Evolutionary conservation across 108 stramenopile genomes (phyloP), one percentile per base, ranked within the genome.

Genomic region (Mediolabrus comicus): DNA sequence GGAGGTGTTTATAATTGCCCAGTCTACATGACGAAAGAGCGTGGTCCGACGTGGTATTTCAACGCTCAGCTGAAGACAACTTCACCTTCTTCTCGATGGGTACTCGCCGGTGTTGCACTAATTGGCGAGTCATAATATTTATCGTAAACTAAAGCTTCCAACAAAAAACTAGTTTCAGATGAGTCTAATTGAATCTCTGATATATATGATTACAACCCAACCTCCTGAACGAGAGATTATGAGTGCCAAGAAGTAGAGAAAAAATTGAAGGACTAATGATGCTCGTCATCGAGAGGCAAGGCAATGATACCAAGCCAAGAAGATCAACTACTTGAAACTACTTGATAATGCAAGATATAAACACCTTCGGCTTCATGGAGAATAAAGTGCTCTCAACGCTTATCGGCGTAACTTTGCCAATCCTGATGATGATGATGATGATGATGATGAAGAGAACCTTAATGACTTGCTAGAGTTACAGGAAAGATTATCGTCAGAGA

Each of bases 21-120:
- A 3, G 72, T 74, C 0, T 96, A 94, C 72, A 89, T 87, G 75
- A 96, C 94, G 3, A 85, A 90, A 65, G 54, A 67, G 57, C 75
- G 95, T 30, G 95, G 95, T 12, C 89, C 95, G 7, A 95, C 92
- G 10, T 94, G 75, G 49, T 87, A 89, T 43, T 95, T 91, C 67
- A 82, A 67, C 13, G 91, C 92, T 1, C 94, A 96, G 65, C 82
- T 96, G 8, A 91, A 87, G 57, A 95, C 95, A 22, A 86, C 95
- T 34, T 71, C 65, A 19, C 87, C 94, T 1, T 70, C 90, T 4
- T 83, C 87, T 0, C 66, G 89, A 24, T 96, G 95, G 95, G 61
- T 86, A 9, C 53, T 95, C 56, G 92, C 95, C 14, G 92, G 95
- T 11, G 91, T 91, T 30, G 87, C 89, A 0, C 58, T 93, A 0